Base-by-base conservation (phyloP, 2,329 filamentous ascomycete species). In the Trichoderma sp. region DNA sequence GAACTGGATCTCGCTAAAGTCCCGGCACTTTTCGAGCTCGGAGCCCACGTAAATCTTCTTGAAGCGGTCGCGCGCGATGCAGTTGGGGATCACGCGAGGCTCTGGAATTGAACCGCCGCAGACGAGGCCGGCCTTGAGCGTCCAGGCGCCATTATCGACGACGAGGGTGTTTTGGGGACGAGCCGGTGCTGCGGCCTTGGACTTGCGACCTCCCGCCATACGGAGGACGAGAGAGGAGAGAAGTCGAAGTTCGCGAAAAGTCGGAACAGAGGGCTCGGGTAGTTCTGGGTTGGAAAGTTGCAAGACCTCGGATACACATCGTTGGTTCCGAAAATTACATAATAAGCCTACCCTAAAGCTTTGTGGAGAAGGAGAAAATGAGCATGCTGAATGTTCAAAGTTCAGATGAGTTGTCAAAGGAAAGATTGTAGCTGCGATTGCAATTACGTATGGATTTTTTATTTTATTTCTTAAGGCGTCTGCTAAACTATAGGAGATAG, bases 61-160 rank as follows among this genome's bases (percentile, higher is more conserved):
- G 76, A 93, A 90, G 75, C 94, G 92, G 77, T 93, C 91, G 79
- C 94, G 92, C 39, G 93, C 93, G 74, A 99, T 89, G 81, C 93
- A 95, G 83, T 99, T 99, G 5, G 95, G 94, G 74, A 97, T 91
- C 9, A 93, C 83, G 51, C 87, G 86, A 75, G 93, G 97, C n/a
- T 82, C 81, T 74, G 86, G 83, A 43, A 82, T 78, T 69, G 83
- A 79, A 30, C 83, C 78, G 47, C 83, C 81, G 43, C 83, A 81
- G 1, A 90, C 89, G 77, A 95, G 92, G 68, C 96, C 96, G 18
- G 95, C 94, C 84, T 99, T 99, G 81, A 99, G 88, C 7, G 91
- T 95, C 82, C 93, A 92, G 57, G 92, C 95, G 80, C 96, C 96
- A 84, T 98, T 98, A 84, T 99, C 96, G 78, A 99, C 86, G 60